Percentiles rank a stretch among this genome's conserved stretches.
These are phyloP conservation scores for Zygnema cylindricum DNA, from an alignment of 139 green algal species.

Conservation along the genomic window DNA sequence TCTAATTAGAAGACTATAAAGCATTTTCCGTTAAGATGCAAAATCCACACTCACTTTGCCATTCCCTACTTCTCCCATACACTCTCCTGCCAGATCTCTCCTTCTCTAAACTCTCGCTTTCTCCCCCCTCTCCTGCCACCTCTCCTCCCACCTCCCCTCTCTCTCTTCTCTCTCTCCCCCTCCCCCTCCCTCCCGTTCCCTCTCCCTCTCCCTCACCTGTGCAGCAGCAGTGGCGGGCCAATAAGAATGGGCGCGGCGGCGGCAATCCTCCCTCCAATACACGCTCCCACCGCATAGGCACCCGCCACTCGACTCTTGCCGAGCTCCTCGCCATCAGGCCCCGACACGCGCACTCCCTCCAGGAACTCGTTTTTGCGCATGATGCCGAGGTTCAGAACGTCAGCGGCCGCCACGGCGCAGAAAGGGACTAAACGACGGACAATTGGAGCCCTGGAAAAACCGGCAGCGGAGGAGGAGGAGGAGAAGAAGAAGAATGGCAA, in stretches of 20 bases:
- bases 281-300: constrained; percentile 22
- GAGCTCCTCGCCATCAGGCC: not conserved
- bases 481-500: no score
- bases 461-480: no score
- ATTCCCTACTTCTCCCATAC: no score
- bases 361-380: constrained; percentile 37
- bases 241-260: constrained; percentile 40
- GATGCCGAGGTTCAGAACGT: constrained; percentile 46
- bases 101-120: no score
- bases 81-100: no score
- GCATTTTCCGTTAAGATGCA: no score
- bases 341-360: constrained; percentile 28
- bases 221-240: constrained; percentile 38
- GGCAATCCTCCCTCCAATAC: constrained; percentile 42
- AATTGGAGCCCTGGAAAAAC: constrained; percentile 42
- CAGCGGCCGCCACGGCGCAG: constrained; percentile 43
- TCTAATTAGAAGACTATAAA: no score
- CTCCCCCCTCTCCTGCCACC: no score
- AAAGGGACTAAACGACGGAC: constrained; percentile 33
- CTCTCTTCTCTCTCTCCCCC: no score
- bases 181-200: not conserved
- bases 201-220: constrained; percentile 22
- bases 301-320: constrained; percentile 38
- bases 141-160: no score
- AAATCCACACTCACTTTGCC: no score